Percentiles rank a stretch among this genome's conserved stretches.
Conservation (phyloP, 306 rosid species). For the Clitoria ternatea region DNA sequence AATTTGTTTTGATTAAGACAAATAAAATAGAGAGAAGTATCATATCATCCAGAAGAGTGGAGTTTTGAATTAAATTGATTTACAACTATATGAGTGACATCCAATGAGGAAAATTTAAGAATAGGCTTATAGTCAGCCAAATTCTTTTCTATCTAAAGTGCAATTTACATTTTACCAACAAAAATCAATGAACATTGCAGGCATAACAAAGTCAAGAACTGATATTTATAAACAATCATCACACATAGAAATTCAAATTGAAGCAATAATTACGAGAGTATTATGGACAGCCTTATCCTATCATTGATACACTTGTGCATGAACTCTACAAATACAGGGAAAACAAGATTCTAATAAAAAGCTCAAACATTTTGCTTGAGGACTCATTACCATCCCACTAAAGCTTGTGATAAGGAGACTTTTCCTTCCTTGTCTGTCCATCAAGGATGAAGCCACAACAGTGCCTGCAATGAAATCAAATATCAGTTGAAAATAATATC, state of each 20-base stretch:
- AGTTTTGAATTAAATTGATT: neutral
- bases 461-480: slow-evolving; percentile 58
- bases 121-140: neutral
- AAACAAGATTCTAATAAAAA: neutral
- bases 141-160: neutral
- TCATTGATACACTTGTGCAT: neutral
- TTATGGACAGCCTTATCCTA: neutral
- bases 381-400: slow-evolving; percentile 73
- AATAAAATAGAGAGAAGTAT: neutral
- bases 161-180: too few relatives aligned
- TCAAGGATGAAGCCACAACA: slow-evolving; percentile 78
- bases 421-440: slow-evolving; percentile 88
- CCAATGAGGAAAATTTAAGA: neutral
- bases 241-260: neutral
- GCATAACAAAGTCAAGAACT: neutral
- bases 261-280: neutral
- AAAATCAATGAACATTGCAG: neutral
- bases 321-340: neutral
- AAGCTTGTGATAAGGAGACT: slow-evolving; percentile 85
- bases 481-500: slow-evolving; percentile 2
- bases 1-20: neutral
- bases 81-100: neutral
- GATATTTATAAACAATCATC: neutral
- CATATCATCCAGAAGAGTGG: neutral
- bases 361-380: neutral